Conservation (phyloP, 768 basidiomycete species). For the Neoboletus subvelutipes region DNA sequence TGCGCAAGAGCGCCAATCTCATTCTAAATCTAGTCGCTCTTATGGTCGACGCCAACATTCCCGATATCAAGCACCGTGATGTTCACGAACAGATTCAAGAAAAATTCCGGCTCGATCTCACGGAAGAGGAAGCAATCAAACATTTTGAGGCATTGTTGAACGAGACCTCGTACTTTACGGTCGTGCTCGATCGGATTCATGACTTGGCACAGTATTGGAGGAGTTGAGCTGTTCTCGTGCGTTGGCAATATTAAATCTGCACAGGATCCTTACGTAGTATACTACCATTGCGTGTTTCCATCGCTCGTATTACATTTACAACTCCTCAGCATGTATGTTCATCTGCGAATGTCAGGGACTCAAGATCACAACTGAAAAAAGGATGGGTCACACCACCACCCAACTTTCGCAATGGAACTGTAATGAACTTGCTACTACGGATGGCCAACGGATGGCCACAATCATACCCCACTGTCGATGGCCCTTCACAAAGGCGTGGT, state of each 20-base stretch:
- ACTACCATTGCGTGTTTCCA: background rate
- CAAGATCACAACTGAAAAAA: no score
- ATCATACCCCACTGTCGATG: background rate
- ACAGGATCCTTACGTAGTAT: constrained; percentile 5
- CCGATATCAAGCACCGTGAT: constrained; percentile 91
- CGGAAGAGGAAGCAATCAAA: constrained; percentile 96
- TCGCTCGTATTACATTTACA: no score
- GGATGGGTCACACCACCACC: no score
- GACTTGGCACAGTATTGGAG: constrained; percentile 89
- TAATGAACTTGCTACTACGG: background rate
- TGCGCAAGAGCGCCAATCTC: constrained; percentile 95
- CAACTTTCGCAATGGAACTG: background rate
- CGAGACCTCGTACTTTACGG: constrained; percentile 92
- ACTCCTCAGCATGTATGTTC: background rate
- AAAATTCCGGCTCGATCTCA: constrained; percentile 92
- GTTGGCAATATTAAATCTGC: background rate
- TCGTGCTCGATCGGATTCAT: constrained; percentile 91
- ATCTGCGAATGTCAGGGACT: background rate
- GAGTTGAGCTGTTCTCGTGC: constrained; percentile 42
- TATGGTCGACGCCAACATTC: constrained; percentile 97
- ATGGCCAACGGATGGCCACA: no score
- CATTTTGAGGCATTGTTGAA: constrained; percentile 92
- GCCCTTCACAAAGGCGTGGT: background rate
- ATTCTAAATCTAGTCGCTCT: constrained; percentile 94
- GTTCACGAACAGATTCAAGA: constrained; percentile 91